Base-by-base conservation (phyloP, 768 basidiomycete genomes). In the Cyclocybe cylindracea region DNA sequence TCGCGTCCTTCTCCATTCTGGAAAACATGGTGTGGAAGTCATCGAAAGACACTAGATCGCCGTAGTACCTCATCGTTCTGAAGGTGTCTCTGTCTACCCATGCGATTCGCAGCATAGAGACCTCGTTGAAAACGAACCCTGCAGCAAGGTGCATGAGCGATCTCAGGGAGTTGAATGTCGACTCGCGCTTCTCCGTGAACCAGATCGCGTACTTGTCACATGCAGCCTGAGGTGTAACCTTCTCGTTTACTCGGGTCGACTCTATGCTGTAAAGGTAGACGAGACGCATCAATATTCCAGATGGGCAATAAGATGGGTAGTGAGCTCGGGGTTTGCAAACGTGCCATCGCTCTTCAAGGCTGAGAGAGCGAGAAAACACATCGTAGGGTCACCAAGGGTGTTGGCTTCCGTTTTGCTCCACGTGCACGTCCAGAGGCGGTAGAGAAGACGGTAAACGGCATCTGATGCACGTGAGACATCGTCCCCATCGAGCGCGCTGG, bases 81-180 rank as follows among this genome's bases (percentile, higher is more conserved):
- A 38, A 62, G 4, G 39, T 36, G 9, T 56, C 50, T 6, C 49
- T 47, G 37, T 65, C 60, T 3, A 51, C 10, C 65, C 65, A 66
- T 34, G 41, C 55, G 11, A 63, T 42, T 7, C 14, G 29, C 0
- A 63, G 62, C 5, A 60, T 39, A 0, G 50, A 29, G 36, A 56
- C 46, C 9, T 52, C 50, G 16, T 16, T 24, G 32, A 47, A 58
- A 0, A 53, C 58, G 11, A 63, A 45, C 7, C 56, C 14, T 3
- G 53, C 44, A 0, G 63, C 60, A 29, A 57, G 54, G 38, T 64
- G 63, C 52, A 61, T 59, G 8, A 61, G 37, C 8, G 48, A 45
- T 6, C 50, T 34, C 5, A 66, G 14, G 3, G 44, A 33, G 48
- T 58, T 54, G 53, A 63, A 66, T 1, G 60, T 61, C 0, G 56